phyloP scores from a whole-genome alignment of 257 asterid species.

The Ilex asprella region DNA sequence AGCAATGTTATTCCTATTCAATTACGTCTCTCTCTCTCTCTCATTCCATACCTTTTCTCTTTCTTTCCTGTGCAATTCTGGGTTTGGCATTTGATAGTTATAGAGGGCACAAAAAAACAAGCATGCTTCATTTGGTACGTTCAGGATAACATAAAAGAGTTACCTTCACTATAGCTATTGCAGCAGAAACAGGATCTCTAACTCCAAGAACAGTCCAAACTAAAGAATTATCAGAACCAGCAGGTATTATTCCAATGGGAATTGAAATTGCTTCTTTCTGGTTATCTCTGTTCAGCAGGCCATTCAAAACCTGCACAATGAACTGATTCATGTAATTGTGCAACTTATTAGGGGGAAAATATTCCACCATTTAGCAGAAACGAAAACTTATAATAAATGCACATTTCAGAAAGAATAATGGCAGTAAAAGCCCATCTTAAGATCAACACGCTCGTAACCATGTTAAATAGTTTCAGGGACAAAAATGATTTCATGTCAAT shows the following conservation, averaged over 20 bases:
- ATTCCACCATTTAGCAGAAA: neutral
- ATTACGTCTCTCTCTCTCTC: no score
- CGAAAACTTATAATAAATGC: no score
- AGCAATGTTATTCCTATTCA: no score
- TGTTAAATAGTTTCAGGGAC: no score
- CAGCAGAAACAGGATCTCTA: slow-evolving; percentile 95
- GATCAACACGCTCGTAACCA: no score
- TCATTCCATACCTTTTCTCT: no score
- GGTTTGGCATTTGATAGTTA: no score
- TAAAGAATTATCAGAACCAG: slow-evolving; percentile 97
- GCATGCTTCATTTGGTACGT: neutral
- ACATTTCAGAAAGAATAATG: no score
- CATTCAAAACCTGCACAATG: slow-evolving; percentile 76
- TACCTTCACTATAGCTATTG: slow-evolving; percentile 92
- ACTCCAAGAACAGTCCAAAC: slow-evolving; percentile 99
- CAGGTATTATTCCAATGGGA: slow-evolving; percentile 97
- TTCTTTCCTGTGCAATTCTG: no score
- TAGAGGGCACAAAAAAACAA: no score
- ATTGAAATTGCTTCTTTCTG: slow-evolving; percentile 91
- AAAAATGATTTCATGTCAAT: no score
- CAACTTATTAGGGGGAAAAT: neutral
- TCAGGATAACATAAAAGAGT: slow-evolving; percentile 7
- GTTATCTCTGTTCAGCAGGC: slow-evolving; percentile 88
- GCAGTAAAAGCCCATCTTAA: no score
- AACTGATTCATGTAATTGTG: neutral